Evolutionary conservation across 2,329 filamentous ascomycete species (phyloP).

Genomic region (Trichophyton equinum): DNA sequence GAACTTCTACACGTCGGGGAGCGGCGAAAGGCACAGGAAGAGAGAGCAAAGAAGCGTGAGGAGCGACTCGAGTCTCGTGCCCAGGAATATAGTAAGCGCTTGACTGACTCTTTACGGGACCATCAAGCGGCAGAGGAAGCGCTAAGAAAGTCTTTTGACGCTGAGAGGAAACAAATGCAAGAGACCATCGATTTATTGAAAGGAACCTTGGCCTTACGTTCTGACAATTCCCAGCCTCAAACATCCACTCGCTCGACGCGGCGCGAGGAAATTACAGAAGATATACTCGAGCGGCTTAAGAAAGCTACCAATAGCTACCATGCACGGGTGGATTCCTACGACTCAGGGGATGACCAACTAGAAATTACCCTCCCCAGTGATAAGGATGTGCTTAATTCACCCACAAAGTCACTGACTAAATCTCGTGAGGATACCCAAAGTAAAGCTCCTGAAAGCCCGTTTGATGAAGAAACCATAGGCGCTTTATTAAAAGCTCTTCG

Average conservation of each 20-base stretch:
- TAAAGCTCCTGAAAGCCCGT: neutral
- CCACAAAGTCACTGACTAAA: neutral
- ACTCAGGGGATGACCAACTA: neutral
- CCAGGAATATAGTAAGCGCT: conserved; percentile 30
- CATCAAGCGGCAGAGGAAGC: conserved; percentile 27
- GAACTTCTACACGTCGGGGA: conserved; percentile 33
- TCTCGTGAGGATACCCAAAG: neutral
- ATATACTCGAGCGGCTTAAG: neutral
- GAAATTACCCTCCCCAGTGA: neutral
- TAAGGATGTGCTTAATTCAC: neutral
- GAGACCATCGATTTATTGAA: conserved; percentile 28
- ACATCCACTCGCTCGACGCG: neutral
- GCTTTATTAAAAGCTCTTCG: neutral
- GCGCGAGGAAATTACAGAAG: neutral
- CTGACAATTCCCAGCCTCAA: neutral
- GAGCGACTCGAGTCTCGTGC: conserved; percentile 28
- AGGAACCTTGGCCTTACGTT: conserved; percentile 17
- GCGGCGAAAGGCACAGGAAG: conserved; percentile 32
- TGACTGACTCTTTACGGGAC: conserved; percentile 25
- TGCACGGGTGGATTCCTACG: neutral
- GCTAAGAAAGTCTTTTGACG: conserved; percentile 23
- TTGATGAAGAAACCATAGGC: neutral
- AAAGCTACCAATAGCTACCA: neutral
- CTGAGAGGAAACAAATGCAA: conserved; percentile 29
- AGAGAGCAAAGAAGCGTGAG: conserved; percentile 30